Percentiles rank a stretch among this genome's conserved stretches.
Conservation (phyloP, 169 alveolate genomes). For the Babesia gibsoni region DNA sequence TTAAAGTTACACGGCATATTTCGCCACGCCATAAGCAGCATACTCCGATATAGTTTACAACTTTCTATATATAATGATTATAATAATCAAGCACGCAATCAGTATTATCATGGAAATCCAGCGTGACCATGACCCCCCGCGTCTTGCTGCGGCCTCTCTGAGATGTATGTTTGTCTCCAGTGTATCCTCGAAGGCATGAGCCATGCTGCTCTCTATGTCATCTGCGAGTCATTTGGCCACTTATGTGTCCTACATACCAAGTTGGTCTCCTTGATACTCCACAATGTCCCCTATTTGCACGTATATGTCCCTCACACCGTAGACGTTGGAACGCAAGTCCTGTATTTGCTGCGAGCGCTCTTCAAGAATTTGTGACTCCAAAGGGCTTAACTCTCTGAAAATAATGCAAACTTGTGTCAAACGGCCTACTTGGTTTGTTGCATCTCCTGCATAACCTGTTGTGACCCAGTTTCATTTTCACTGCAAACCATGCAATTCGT, state of each 20-base stretch:
- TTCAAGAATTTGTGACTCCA: slow-evolving; percentile 35
- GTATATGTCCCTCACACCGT: slow-evolving; percentile 61
- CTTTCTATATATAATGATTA: neutral
- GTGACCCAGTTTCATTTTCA: neutral
- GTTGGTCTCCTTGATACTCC: slow-evolving; percentile 63
- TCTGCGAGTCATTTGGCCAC: slow-evolving; percentile 2
- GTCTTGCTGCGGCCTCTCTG: slow-evolving; percentile 6
- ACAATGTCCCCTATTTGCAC: slow-evolving; percentile 60
- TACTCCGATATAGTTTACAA: neutral
- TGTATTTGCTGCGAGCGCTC: slow-evolving; percentile 60
- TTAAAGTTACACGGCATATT: no score
- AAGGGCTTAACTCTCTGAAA: slow-evolving; percentile 24
- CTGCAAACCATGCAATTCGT: no score
- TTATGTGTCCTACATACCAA: slow-evolving; percentile 9
- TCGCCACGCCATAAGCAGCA: no score
- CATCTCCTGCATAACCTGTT: slow-evolving; percentile 6
- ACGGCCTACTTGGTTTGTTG: neutral
- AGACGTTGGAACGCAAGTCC: slow-evolving; percentile 37
- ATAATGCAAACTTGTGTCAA: neutral
- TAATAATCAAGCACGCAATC: neutral
- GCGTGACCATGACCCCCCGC: neutral
- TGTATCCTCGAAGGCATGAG: slow-evolving; percentile 33
- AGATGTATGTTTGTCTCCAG: slow-evolving; percentile 26
- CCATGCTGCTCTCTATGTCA: slow-evolving; percentile 56
- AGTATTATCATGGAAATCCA: neutral